These are phyloP conservation scores for Trichocomaceae sp. DNA, from an alignment of 2,329 filamentous ascomycete genomes.

Conservation along the genomic window DNA sequence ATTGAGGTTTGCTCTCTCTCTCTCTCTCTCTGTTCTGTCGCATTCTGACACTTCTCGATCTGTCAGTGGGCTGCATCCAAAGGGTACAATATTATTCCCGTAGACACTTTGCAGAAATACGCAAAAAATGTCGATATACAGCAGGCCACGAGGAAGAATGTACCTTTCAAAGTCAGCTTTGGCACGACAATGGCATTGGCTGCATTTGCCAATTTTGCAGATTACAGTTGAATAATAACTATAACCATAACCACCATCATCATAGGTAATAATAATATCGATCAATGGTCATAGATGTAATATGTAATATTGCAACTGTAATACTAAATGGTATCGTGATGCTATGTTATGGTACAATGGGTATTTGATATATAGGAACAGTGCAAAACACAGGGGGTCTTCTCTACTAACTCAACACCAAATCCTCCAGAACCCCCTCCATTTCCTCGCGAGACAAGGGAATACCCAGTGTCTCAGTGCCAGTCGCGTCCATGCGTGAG, in stretches of 20 bases:
- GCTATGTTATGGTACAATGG: slow-evolving; percentile 22
- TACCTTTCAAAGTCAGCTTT: slow-evolving; percentile 43
- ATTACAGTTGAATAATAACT: slow-evolving; percentile 7
- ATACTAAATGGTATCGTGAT: background rate
- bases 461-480: slow-evolving; percentile 76
- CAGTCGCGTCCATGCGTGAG: slow-evolving; percentile 74
- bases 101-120: slow-evolving; percentile 35
- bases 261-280: background rate
- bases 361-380: background rate
- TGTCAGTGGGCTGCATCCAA: slow-evolving; percentile 40
- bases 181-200: slow-evolving; percentile 40
- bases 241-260: too few species aligned
- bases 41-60: background rate
- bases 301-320: background rate
- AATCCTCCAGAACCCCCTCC: slow-evolving; percentile 79
- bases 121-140: slow-evolving; percentile 37
- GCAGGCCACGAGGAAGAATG: slow-evolving; percentile 32
- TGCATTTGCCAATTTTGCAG: slow-evolving; percentile 39
- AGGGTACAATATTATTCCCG: slow-evolving; percentile 41
- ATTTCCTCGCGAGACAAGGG: slow-evolving; percentile 84
- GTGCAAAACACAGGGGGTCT: background rate
- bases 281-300: too few species aligned
- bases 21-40: background rate
- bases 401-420: slow-evolving; percentile 36
- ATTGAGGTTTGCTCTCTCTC: slow-evolving; percentile 30